Conservation (phyloP, 257 asterid genomes). For the Solanum lycopersicoides region DNA sequence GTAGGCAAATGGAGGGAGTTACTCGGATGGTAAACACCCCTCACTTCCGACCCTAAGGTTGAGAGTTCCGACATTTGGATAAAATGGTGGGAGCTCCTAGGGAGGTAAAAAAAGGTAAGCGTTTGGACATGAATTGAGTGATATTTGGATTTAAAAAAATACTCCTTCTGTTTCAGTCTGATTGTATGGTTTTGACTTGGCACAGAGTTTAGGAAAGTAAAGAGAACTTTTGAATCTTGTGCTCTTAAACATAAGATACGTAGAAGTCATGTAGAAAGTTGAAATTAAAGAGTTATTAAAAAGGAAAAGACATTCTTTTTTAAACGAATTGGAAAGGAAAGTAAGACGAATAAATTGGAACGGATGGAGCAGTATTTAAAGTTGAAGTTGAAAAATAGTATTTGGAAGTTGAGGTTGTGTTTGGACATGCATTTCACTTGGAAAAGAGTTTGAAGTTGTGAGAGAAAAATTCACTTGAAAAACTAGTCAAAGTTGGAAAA, state of each 20-base stretch:
- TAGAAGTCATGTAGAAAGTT: neutral
- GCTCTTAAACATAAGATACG: neutral
- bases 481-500: neutral
- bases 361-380: neutral
- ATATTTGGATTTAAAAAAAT: neutral
- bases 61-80: neutral
- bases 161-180: neutral
- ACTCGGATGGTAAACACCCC: neutral
- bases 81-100: neutral
- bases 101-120: neutral
- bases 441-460: neutral
- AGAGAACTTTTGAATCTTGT: neutral
- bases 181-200: neutral
- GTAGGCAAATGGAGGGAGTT: neutral
- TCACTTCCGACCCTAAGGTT: neutral
- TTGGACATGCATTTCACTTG: neutral
- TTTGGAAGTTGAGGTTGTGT: neutral
- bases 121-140: neutral
- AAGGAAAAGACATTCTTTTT: neutral
- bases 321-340: neutral
- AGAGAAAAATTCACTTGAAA: neutral
- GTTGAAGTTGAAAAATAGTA: neutral
- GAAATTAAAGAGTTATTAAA: neutral
- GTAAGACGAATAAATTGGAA: neutral
- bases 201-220: neutral